Base-by-base conservation (phyloP, 495 filamentous ascomycete species). In the Pyrenula massariospora region DNA sequence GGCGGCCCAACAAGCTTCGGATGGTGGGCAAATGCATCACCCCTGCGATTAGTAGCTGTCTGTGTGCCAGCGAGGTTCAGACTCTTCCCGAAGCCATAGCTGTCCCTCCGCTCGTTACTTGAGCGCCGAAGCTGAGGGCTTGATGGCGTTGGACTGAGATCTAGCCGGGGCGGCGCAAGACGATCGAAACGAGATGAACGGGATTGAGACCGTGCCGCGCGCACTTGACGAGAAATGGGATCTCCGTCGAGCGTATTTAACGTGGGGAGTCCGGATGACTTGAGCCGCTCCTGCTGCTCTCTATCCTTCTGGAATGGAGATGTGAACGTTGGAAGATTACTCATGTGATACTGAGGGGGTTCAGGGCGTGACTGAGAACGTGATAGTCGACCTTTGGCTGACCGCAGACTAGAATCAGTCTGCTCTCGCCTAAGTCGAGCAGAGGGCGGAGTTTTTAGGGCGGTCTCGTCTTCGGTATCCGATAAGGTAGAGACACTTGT, bases 131-230 rank as follows among this genome's bases (percentile, higher is more conserved):
- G n/a, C 12, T 56, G 73, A 68, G 3, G 67, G 62, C 1, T 64
- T 65, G 12, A 77, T 70, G 3, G 77, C 79, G 50, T 77, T 63
- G 59, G 66, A 65, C 61, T 78, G 36, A 87, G 65, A 56, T 87
- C 80, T 57, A 87, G 83, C 50, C 73, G 72, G 2, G 85, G 84
- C 12, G 82, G 81, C 56, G 82, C 79, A 52, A 86, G 73, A 3
- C 73, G 67, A 24, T 84, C 76, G 54, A 78, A 78, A 11, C 76
- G 66, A 8, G 73, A 73, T 2, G 75, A 74, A 10, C 68, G 62
- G 8, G 50, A 52, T 8, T 10, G 19, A 8, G 50, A 52, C 5
- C 50, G 50, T 5, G 22, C n/a, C 20, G 8, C 19, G 19, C 19
- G 50, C 10, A 24, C 50, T 10, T 20, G 19, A 20, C 22, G n/a